phyloP scores from a whole-genome alignment of 179 eudicot genomes.

The Vitellaria paradoxa region DNA sequence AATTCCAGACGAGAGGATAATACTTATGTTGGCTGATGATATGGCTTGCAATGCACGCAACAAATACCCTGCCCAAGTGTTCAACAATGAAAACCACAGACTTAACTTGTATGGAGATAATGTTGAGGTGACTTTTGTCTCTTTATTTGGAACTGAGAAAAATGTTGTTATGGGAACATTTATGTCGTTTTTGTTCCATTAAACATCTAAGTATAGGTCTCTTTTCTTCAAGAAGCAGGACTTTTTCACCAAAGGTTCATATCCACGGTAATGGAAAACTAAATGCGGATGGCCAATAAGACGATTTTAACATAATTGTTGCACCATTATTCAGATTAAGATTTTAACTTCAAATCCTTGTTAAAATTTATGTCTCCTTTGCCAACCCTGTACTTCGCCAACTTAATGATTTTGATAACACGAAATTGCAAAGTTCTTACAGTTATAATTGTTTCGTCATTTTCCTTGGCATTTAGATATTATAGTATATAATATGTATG shows the following conservation, averaged over 20 bases:
- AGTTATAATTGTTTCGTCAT: neutral
- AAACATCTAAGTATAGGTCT: neutral
- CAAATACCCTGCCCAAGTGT: conserved; percentile 96
- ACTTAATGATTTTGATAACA: neutral
- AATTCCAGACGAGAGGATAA: conserved; percentile 96
- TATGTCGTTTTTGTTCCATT: neutral
- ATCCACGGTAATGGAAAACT: neutral
- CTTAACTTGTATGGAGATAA: conserved; percentile 97
- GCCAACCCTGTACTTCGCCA: neutral
- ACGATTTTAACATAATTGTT: neutral
- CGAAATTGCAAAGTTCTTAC: neutral
- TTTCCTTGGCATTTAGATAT: neutral
- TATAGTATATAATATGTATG: too few species aligned
- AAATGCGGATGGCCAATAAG: neutral
- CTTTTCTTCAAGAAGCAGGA: neutral
- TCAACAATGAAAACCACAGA: conserved; percentile 93
- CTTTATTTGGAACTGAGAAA: neutral
- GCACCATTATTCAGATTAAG: neutral
- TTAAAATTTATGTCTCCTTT: neutral
- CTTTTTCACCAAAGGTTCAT: neutral
- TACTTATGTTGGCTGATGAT: conserved; percentile 98
- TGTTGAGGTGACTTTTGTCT: conserved; percentile 64
- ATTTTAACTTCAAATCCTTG: neutral
- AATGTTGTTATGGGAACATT: neutral
- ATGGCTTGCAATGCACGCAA: conserved; percentile 99